Percentiles rank a stretch among this genome's conserved stretches.
These are phyloP conservation scores for Trichoderma aggressivum DNA, from an alignment of 2,329 filamentous ascomycete species.

Conservation along the genomic window DNA sequence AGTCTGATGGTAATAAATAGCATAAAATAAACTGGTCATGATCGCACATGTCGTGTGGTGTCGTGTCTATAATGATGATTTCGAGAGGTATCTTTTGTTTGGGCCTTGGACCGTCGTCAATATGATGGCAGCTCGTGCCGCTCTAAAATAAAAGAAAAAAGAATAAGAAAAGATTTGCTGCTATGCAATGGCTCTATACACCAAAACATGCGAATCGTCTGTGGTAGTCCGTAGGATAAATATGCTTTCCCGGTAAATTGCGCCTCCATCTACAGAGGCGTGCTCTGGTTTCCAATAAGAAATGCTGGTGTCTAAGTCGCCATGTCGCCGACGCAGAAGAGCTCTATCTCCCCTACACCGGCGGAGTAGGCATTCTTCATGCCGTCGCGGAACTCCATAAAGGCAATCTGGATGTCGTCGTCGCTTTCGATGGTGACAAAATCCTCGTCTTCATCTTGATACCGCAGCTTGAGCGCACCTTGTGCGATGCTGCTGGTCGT, in stretches of 20 bases:
- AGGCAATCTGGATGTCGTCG: conserved; percentile 93
- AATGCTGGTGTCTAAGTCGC: conserved; percentile 24
- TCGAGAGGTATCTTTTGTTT: conserved; percentile 24
- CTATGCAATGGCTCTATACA: conserved; percentile 27
- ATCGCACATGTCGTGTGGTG: conserved; percentile 28
- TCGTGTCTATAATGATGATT: conserved; percentile 33
- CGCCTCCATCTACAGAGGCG: not conserved
- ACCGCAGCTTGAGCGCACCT: conserved; percentile 81
- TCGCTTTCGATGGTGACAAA: conserved; percentile 92
- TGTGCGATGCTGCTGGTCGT: conserved; percentile 79
- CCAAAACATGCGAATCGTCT: conserved; percentile 32
- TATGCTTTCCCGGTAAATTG: not conserved
- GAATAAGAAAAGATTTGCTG: not conserved
- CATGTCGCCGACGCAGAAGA: conserved; percentile 66
- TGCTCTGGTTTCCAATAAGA: conserved; percentile 1
- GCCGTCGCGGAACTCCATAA: conserved; percentile 87
- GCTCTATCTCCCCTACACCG: conserved; percentile 83
- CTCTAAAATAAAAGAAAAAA: conserved; percentile 16
- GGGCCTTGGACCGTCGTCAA: conserved; percentile 18
- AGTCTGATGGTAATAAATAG: conserved; percentile 13
- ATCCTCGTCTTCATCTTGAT: conserved; percentile 88
- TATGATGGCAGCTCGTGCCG: conserved; percentile 20
- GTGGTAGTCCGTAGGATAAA: conserved; percentile 2
- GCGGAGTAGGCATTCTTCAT: conserved; percentile 55
- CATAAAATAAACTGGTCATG: conserved; percentile 18